Base-by-base conservation (phyloP, 2,329 filamentous ascomycete species). In the Xylaria sp. region DNA sequence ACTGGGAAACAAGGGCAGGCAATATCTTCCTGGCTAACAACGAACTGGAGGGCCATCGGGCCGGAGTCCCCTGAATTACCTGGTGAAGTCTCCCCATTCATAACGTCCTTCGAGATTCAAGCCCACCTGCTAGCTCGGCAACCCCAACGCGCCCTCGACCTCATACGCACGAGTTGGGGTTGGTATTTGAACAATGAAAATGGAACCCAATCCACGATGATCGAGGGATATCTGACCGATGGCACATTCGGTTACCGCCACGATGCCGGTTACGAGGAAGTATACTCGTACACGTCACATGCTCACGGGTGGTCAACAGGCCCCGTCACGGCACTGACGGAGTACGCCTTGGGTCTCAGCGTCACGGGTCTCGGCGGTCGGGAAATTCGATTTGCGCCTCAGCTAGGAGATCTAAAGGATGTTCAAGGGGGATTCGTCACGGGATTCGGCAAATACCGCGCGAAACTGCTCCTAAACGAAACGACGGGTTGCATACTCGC, bases 111-210 rank as follows among this genome's bases (percentile, higher is more conserved):
- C 66, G 86, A 89, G 69, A 78, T 89, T 25, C 82, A 84, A 70
- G 85, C 80, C 1, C 86, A 88, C 67, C 75, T 88, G 4, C 72
- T 76, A 0, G 80, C 80, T 0, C 77, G 79, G 0, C 77, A 80
- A 60, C 71, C 85, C 1, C 71, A 75, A 7, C 81, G 85, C 37
- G 84, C 86, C 0, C 74, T 89, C 0, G 78, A 83, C 11, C 79
- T 89, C 15, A 83, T 88, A 33, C 81, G 84, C 5, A 75, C 76
- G 8, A 79, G 78, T 51, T 89, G 86, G 86, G 86, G 86, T 11
- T 87, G 84, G 83, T 88, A 88, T 67, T 74, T 86, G 15, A 77
- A 82, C 61, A 80, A 87, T 61, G 78, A 81, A 0, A 82, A 85
- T 65, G 84, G 84, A n/a, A 87, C 86, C 0, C 77, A 82, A 59